Percentiles rank a stretch among this genome's conserved stretches.
These are phyloP conservation scores for Ophiosphaerella herpotricha DNA, from an alignment of 2,329 filamentous ascomycete genomes.

Conservation along the genomic window DNA sequence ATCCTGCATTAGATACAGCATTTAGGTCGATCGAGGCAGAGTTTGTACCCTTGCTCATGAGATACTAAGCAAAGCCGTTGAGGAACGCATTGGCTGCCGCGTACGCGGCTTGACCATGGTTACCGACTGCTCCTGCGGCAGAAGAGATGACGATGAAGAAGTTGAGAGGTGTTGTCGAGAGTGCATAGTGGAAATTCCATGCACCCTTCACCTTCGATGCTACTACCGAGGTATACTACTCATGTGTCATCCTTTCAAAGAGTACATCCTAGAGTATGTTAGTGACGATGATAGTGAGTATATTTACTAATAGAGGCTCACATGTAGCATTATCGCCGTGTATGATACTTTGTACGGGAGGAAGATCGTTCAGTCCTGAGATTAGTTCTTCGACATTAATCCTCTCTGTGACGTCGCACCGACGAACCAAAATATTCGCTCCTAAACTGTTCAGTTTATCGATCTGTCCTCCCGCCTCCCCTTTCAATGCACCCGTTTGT, in stretches of 20 bases:
- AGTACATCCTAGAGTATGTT: conserved; percentile 17
- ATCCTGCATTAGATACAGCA: conserved; percentile 33
- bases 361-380: conserved; percentile 15
- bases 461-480: conserved; percentile 15
- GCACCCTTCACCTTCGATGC: conserved; percentile 25
- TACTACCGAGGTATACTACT: conserved; percentile 22
- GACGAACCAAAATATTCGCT: conserved; percentile 15
- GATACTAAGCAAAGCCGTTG: conserved; percentile 31
- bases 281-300: background rate
- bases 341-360: conserved; percentile 29
- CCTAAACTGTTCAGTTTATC: conserved; percentile 15
- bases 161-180: conserved; percentile 29
- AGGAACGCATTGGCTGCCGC: conserved; percentile 36
- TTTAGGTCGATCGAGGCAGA: conserved; percentile 29
- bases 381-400: conserved; percentile 16
- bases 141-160: conserved; percentile 48
- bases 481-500: conserved; percentile 18
- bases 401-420: conserved; percentile 21
- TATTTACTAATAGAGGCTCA: conserved; percentile 4
- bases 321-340: conserved; percentile 30
- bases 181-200: conserved; percentile 22
- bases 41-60: conserved; percentile 17
- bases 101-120: conserved; percentile 29
- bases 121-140: conserved; percentile 20
- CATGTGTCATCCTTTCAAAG: conserved; percentile 25